Conservation (phyloP, 305 asterid species). For the Plantago coronopus region DNA sequence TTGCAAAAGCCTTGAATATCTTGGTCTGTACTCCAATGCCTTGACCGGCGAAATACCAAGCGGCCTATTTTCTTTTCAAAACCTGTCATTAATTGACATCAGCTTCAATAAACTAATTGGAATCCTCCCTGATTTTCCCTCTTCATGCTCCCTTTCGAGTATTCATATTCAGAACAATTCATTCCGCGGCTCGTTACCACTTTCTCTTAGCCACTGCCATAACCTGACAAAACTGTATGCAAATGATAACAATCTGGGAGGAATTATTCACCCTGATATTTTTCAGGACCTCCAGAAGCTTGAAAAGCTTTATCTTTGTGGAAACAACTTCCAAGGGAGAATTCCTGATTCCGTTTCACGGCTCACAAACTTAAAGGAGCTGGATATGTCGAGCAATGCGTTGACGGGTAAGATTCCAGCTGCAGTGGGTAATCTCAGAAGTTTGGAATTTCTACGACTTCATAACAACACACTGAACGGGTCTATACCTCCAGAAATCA, state of each 20-base stretch:
- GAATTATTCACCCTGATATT: constrained; percentile 26
- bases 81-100: constrained; percentile 25
- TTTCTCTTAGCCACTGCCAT: constrained; percentile 33
- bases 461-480: constrained; percentile 28
- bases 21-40: constrained; percentile 23
- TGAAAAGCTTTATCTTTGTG: constrained; percentile 18
- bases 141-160: constrained; percentile 31
- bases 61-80: constrained; percentile 31
- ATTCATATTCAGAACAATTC: constrained; percentile 26
- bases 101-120: constrained; percentile 31
- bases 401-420: constrained; percentile 38
- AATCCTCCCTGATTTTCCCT: constrained; percentile 26
- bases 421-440: constrained; percentile 30
- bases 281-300: constrained; percentile 31
- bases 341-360: constrained; percentile 29
- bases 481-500: constrained; percentile 33
- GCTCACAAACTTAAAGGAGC: constrained; percentile 26
- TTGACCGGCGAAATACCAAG: constrained; percentile 37
- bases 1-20: constrained; percentile 26
- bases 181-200: constrained; percentile 38
- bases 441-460: constrained; percentile 25
- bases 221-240: constrained; percentile 32
- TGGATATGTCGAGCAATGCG: constrained; percentile 34
- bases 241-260: constrained; percentile 30
- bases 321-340: constrained; percentile 38